Evolutionary conservation across 2,329 filamentous ascomycete genomes (phyloP).

Genomic region (Sporothrix sp.): DNA sequence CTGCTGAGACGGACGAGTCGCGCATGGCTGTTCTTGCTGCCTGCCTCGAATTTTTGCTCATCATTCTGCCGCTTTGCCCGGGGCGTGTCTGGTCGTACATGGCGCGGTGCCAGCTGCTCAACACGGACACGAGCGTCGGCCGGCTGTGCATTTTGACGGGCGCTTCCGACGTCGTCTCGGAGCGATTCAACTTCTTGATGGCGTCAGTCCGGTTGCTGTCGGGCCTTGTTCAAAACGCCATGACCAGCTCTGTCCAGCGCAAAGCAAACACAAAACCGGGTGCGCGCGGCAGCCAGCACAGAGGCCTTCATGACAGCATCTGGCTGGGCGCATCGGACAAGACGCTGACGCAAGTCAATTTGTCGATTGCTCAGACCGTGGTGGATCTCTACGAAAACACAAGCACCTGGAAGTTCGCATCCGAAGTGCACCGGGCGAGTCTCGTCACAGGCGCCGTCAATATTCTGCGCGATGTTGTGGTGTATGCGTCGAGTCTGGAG

Average conservation of each 20-base stretch:
- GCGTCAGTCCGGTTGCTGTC: constrained; percentile 66
- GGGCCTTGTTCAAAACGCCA: constrained; percentile 64
- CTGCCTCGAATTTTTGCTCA: constrained; percentile 71
- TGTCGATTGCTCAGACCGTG: constrained; percentile 63
- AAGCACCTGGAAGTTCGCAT: constrained; percentile 72
- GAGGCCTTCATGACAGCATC: constrained; percentile 30
- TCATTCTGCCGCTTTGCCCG: constrained; percentile 63
- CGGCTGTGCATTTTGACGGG: constrained; percentile 70
- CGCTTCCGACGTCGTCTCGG: constrained; percentile 68
- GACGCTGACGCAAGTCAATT: constrained; percentile 59
- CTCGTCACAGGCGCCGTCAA: constrained; percentile 59
- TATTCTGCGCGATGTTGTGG: constrained; percentile 61
- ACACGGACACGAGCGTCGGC: constrained; percentile 64
- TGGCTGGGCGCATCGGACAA: constrained; percentile 71
- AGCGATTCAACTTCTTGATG: constrained; percentile 67
- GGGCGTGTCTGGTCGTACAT: constrained; percentile 86
- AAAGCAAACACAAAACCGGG: constrained; percentile 41
- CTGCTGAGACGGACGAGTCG: constrained; percentile 47
- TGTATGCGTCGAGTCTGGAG: constrained; percentile 60
- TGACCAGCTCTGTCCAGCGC: constrained; percentile 57
- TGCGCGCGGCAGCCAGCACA: constrained; percentile 31
- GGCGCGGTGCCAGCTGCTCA: constrained; percentile 68
- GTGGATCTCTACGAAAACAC: constrained; percentile 81
- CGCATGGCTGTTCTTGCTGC: constrained; percentile 57
- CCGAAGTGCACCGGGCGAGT: constrained; percentile 55